Evolutionary conservation across 2,329 filamentous ascomycete genomes (phyloP), one percentile per base, ranked within the genome.

Genomic region (Blastomyces parvus): DNA sequence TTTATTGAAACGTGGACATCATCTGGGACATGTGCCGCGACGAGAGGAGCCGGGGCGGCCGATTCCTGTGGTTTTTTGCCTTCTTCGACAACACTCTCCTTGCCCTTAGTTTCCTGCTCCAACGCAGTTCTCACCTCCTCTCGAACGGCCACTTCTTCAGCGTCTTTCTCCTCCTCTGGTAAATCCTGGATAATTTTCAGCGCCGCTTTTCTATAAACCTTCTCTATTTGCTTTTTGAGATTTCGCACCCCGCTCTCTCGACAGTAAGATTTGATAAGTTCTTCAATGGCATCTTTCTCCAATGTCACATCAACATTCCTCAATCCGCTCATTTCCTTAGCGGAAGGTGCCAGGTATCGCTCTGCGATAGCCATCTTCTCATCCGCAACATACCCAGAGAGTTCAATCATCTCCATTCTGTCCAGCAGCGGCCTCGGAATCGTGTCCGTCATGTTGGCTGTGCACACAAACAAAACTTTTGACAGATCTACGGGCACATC

Each of bases 301-400:
- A 99, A 81, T n/a, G 81, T 81, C n/a, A 99, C 92, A 72, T 97
- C 88, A 25, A 92, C 93, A 25, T 94, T 85, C 74, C 96, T 91
- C 66, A 99, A 79, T 36, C 94, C 94, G 46, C 91, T 93, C 64
- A 96, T 81, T 66, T 97, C 92, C 77, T 96, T 96, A n/a, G 95
- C 94, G 58, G 91, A 88, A 8, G 94, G 94, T 0, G 90, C 90
- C 33, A 99, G 84, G 72, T 99, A 99, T 67, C 86, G 85, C 73
- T 99, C 88, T 3, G 94, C 94, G 71, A 99, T 99, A 2, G 94
- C 93, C 86, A 96, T 97, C 83, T 99, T 99, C 82, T 99, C 94
- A 68, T 99, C 93, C 0, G 93, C 87, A 60, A 99, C 93, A 72
- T 99, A 99, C 13, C 94, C 94, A 44, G 93, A 97, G 1, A 99